phyloP scores from a whole-genome alignment of 176 grass and related monocot species.

The Bonia amplexicaulis region DNA sequence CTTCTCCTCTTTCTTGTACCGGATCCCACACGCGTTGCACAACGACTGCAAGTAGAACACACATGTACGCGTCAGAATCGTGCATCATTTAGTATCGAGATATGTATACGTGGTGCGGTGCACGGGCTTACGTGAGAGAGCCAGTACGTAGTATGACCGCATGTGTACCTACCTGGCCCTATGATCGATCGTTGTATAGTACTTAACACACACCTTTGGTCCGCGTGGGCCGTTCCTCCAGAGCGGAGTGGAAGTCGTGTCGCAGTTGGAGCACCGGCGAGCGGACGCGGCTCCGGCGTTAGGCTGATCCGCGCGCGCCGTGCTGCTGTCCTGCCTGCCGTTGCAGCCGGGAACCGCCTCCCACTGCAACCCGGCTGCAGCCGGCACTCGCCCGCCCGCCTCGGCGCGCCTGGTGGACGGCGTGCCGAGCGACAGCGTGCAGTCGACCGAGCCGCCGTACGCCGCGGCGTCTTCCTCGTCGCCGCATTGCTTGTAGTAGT shows the following conservation, averaged over 20 bases:
- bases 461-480: neutral
- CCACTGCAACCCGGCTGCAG: constrained; percentile 30
- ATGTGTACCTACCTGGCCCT: neutral
- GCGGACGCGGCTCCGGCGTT: constrained; percentile 26
- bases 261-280: constrained; percentile 90
- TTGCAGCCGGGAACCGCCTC: constrained; percentile 32
- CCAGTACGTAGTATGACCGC: neutral
- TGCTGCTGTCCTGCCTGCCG: constrained; percentile 7
- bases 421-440: constrained; percentile 90
- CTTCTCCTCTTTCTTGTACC: constrained; percentile 97
- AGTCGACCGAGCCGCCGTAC: constrained; percentile 62
- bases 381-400: constrained; percentile 8
- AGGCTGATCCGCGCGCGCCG: neutral
- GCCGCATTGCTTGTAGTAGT: constrained; percentile 35
- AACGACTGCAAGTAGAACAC: constrained; percentile 51
- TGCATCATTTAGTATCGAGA: neutral
- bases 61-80: neutral
- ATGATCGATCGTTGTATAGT: neutral
- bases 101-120: neutral
- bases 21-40: constrained; percentile 96
- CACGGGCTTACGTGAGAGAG: neutral
- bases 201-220: constrained; percentile 56
- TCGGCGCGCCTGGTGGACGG: constrained; percentile 81
- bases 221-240: constrained; percentile 93
- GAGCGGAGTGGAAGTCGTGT: constrained; percentile 83